Base-by-base conservation (phyloP, 306 rosid species). In the Cicer arietinum region DNA sequence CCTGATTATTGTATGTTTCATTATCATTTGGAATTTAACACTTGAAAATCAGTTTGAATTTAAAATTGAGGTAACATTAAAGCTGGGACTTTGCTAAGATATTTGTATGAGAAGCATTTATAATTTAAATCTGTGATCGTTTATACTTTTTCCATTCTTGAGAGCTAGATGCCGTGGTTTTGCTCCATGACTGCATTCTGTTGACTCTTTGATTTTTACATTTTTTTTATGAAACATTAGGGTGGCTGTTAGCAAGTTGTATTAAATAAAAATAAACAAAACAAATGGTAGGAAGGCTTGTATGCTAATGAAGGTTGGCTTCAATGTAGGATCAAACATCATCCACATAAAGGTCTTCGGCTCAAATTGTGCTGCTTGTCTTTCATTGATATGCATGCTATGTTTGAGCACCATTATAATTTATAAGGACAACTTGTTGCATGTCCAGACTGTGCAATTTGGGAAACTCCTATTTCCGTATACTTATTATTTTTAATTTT, bases 301-400 rank as follows among this genome's bases (percentile, higher is more conserved):
- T 60, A 60, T 59, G 57, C 80, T 64, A 70, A 62, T 30, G 46
- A 75, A 45, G 56, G 53, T 39, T 81, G 63, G 69, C 63, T 76
- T 39, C 62, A 80, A 37, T 25, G 59, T 76, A 70, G 45, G 61
- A 81, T 70, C 37, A 20, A 39, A n/a, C 35, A 69, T 22, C 39
- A 37, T 14, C 69, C 7, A 40, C 30, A 8, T 52, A 43, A 70
- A 61, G 45, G 77, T 75, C 22, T 43, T 35, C 0, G 53, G 77
- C 58, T 62, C 53, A 39, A 59, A 74, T 59, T 35, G 6, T 2
- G 41, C 35, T 42, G 10, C 30, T 68, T 30, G 59, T 74, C n/a
- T 59, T 74, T 60, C 48, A 73, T 22, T 22, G 46, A 51, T 41
- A 48, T 48, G 13, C 8, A 48, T 48, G 13, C 8, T 9, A 8